Percentiles rank a stretch among this genome's conserved stretches.
phyloP scores from a whole-genome alignment of 1,284 basidiomycete species.

The Ustilago xerochloae region DNA sequence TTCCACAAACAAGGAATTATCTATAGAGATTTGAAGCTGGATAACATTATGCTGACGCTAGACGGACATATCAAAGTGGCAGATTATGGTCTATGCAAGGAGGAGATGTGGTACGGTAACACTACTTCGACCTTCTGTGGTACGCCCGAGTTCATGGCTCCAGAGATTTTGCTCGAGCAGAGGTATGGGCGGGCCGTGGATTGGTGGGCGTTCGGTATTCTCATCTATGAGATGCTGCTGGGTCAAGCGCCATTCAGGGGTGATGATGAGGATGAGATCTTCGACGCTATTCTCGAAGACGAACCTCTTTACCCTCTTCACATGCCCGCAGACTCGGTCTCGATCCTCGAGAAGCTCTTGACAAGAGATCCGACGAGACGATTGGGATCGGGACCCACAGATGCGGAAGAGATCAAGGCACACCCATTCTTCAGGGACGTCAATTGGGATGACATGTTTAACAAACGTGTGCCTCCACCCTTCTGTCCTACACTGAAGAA shows the following conservation, averaged over 20 bases:
- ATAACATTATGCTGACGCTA: conserved; percentile 95
- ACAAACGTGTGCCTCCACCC: conserved; percentile 95
- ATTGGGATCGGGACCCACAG: conserved; percentile 90
- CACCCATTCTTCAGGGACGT: conserved; percentile 99
- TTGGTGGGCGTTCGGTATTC: conserved; percentile 99
- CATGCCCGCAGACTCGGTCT: conserved; percentile 98
- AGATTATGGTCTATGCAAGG: conserved; percentile 98
- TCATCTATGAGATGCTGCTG: conserved; percentile 98
- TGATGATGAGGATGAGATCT: conserved; percentile 99
- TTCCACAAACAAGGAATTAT: conserved; percentile 99
- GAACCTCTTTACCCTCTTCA: conserved; percentile 99
- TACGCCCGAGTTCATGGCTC: conserved; percentile 99
- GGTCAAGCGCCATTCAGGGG: conserved; percentile 99
- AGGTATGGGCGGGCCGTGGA: conserved; percentile 98
- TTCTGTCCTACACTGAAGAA: conserved; percentile 91
- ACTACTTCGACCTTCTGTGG: conserved; percentile 99
- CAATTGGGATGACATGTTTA: conserved; percentile 91
- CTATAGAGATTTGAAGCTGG: conserved; percentile 86
- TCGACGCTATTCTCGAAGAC: conserved; percentile 98
- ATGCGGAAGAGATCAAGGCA: conserved; percentile 96
- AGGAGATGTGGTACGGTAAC: conserved; percentile 96
- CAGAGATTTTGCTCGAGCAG: conserved; percentile 98
- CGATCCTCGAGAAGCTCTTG: conserved; percentile 90
- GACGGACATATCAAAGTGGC: conserved; percentile 99
- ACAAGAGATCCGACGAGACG: conserved; percentile 92